Percentiles rank a stretch among this genome's conserved stretches.
Evolutionary conservation across 331 rosid species (phyloP).

Genomic region (Malus hybrid): DNA sequence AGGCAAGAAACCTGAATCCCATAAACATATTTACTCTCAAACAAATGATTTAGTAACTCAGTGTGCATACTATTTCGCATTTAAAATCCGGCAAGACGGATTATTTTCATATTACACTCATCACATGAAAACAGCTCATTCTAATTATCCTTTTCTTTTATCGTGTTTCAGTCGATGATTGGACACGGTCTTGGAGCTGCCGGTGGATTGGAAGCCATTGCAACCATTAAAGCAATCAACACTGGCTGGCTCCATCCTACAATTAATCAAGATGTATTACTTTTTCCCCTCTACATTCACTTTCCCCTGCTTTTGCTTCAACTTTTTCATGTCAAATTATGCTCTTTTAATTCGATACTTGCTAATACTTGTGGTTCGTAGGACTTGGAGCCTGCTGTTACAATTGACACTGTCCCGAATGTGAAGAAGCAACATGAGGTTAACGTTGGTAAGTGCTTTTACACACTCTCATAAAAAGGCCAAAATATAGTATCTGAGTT

Average conservation of each 20-base stretch:
- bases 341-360: not conserved
- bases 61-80: not conserved
- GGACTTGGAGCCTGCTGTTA: conserved; percentile 39
- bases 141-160: not conserved
- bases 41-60: not conserved
- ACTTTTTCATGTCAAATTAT: not conserved
- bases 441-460: conserved; percentile 51
- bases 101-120: not conserved
- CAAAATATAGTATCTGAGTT: not conserved
- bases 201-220: conserved; percentile 77
- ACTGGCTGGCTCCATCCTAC: conserved; percentile 74
- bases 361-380: not conserved
- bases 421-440: conserved; percentile 61
- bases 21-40: not conserved
- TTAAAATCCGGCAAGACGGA: too few relatives aligned
- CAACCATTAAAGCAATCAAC: conserved; percentile 67
- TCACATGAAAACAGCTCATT: not conserved
- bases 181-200: conserved; percentile 81
- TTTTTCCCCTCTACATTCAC: not conserved
- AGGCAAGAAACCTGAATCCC: conserved; percentile 25
- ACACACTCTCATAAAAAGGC: not conserved
- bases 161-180: conserved; percentile 51
- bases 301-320: not conserved
- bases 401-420: conserved; percentile 61
- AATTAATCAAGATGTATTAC: conserved; percentile 50